Evolutionary conservation across 2,329 filamentous ascomycete species (phyloP).

Genomic region (Sclerotinia borealis): DNA sequence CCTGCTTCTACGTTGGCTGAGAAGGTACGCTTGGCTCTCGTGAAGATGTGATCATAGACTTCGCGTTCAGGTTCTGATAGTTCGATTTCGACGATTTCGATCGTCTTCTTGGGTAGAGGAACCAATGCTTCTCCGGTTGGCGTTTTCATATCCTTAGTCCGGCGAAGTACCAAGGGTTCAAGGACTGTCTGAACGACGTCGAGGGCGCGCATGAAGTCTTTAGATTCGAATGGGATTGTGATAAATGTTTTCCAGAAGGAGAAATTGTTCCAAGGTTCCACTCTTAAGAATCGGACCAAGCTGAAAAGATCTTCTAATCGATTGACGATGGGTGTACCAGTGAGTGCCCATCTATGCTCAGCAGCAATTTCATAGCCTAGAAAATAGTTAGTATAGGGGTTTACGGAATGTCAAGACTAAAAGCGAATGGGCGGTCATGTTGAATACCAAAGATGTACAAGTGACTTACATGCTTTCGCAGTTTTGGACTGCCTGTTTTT

Average conservation of each 20-base stretch:
- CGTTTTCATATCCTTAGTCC: conserved; percentile 98
- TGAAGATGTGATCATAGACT: conserved; percentile 88
- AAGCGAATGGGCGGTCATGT: background rate
- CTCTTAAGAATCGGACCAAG: conserved; percentile 82
- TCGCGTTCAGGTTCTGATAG: conserved; percentile 79
- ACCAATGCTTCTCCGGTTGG: conserved; percentile 79
- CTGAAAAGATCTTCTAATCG: conserved; percentile 92
- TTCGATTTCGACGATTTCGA: conserved; percentile 84
- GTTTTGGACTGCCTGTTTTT: conserved; percentile 90
- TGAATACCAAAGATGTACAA: too few relatives aligned
- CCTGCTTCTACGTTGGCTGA: conserved; percentile 83
- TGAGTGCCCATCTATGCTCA: conserved; percentile 85
- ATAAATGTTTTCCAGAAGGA: conserved; percentile 99
- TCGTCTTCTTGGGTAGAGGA: conserved; percentile 69
- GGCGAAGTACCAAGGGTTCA: conserved; percentile 87
- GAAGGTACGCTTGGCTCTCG: conserved; percentile 76
- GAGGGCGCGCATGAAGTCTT: conserved; percentile 85
- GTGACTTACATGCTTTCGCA: conserved; percentile 66
- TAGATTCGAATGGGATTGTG: conserved; percentile 92
- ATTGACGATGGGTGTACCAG: conserved; percentile 95
- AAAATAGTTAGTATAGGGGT: background rate
- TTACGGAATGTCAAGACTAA: background rate
- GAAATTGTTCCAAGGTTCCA: conserved; percentile 98
- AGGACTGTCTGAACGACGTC: conserved; percentile 97
- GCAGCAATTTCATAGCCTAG: conserved; percentile 69